phyloP scores from a whole-genome alignment of 805 yeast species.

The Yarrowia sp. region DNA sequence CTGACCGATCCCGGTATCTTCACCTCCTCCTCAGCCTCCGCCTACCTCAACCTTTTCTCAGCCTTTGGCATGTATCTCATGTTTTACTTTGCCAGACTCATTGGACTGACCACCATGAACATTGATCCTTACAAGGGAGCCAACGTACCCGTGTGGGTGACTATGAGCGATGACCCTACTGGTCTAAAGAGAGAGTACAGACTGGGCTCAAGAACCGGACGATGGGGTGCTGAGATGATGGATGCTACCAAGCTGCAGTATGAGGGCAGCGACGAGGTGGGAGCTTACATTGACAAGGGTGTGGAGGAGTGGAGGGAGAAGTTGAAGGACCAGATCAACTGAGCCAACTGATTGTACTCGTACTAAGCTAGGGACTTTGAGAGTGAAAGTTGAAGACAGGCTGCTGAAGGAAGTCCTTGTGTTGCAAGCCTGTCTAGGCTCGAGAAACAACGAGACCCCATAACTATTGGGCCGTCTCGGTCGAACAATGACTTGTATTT shows the following conservation, averaged over 20 bases:
- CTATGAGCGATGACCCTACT: constrained; percentile 51
- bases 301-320: constrained; percentile 69
- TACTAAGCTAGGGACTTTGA: too few relatives aligned
- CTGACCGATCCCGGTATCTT: constrained; percentile 93
- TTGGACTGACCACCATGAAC: constrained; percentile 87
- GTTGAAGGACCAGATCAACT: constrained; percentile 64
- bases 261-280: constrained; percentile 62
- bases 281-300: constrained; percentile 56
- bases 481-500: too few relatives aligned
- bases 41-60: constrained; percentile 65
- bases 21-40: constrained; percentile 73
- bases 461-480: too few relatives aligned
- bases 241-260: constrained; percentile 39
- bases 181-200: constrained; percentile 49
- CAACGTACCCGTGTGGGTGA: constrained; percentile 73
- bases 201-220: constrained; percentile 69
- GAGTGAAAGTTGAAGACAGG: too few relatives aligned
- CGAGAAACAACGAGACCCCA: too few relatives aligned
- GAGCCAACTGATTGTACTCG: not conserved
- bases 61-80: constrained; percentile 80
- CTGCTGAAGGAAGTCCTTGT: too few relatives aligned
- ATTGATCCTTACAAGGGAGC: constrained; percentile 88
- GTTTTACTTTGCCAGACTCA: constrained; percentile 75
- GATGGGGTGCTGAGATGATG: constrained; percentile 63
- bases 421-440: too few relatives aligned